phyloP scores from a whole-genome alignment of 495 filamentous ascomycete species.

The Penicillium chermesinum region DNA sequence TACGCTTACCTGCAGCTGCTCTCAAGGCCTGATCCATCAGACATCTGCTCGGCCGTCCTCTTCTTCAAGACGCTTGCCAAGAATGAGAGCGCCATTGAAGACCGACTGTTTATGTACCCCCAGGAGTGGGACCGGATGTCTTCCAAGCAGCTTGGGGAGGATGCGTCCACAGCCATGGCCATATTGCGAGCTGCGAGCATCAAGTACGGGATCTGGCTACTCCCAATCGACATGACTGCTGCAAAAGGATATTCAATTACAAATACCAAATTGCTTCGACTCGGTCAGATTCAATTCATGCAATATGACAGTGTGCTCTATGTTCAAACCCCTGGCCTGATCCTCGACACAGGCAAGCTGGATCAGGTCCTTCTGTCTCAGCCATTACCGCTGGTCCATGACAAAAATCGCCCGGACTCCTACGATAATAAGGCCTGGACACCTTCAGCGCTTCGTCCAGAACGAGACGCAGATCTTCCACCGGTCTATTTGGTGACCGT shows the following conservation, averaged over 20 bases:
- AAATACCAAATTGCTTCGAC: constrained; percentile 38
- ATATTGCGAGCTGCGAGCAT: constrained; percentile 34
- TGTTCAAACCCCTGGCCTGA: constrained; percentile 36
- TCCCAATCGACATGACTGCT: constrained; percentile 42
- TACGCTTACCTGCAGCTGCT: constrained; percentile 44
- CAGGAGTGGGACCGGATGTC: constrained; percentile 39
- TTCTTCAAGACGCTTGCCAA: constrained; percentile 41
- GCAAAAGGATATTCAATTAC: constrained; percentile 35
- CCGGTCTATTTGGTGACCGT: constrained; percentile 42
- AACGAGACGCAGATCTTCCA: constrained; percentile 31
- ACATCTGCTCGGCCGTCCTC: constrained; percentile 43
- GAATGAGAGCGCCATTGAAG: constrained; percentile 34
- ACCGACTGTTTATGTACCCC: constrained; percentile 48
- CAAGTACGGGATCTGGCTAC: constrained; percentile 43
- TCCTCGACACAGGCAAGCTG: constrained; percentile 36
- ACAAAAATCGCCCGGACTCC: constrained; percentile 34
- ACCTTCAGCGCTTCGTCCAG: constrained; percentile 35
- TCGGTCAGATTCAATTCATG: constrained; percentile 46
- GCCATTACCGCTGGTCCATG: constrained; percentile 33
- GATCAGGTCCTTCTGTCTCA: constrained; percentile 35
- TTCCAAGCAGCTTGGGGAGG: constrained; percentile 17
- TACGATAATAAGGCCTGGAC: constrained; percentile 43
- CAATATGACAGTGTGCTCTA: constrained; percentile 44
- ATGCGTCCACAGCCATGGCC: constrained; percentile 29
- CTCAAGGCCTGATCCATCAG: constrained; percentile 39